phyloP scores from a whole-genome alignment of 257 asterid species.

The Perilla frutescens region DNA sequence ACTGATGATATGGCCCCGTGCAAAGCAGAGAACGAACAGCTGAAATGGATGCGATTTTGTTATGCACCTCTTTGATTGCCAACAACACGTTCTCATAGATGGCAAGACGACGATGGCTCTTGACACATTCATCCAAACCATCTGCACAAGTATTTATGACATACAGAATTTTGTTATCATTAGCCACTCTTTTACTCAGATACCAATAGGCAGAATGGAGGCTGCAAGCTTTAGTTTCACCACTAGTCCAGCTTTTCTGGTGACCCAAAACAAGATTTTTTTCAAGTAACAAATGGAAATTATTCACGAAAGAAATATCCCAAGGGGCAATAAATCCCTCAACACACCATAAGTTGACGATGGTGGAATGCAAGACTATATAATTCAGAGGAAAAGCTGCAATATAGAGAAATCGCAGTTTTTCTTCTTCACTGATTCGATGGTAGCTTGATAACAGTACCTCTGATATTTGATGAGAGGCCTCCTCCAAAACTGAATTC shows the following conservation, averaged over 20 bases:
- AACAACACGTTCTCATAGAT: no score
- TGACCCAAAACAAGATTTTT: background rate
- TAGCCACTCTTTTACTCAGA: background rate
- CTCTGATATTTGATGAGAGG: background rate
- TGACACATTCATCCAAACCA: background rate
- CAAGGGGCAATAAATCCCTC: background rate
- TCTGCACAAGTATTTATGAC: background rate
- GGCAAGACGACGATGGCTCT: background rate
- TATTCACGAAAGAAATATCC: no score
- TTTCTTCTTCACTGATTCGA: conserved; percentile 5
- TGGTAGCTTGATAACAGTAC: conserved; percentile 32
- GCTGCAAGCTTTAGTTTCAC: background rate
- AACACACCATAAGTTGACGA: background rate
- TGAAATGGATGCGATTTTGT: no score
- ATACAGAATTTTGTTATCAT: background rate
- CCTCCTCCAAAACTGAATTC: background rate
- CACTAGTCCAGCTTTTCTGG: background rate
- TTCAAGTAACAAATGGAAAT: background rate
- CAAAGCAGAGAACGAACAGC: no score
- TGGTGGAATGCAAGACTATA: background rate
- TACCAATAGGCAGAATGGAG: conserved; percentile 18
- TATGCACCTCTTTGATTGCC: no score
- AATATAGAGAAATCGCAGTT: background rate
- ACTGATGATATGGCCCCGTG: no score
- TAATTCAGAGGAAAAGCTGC: conserved; percentile 1